Base-by-base conservation (phyloP, 2,329 filamentous ascomycete genomes). In the Chrysosporium queenslandicum region DNA sequence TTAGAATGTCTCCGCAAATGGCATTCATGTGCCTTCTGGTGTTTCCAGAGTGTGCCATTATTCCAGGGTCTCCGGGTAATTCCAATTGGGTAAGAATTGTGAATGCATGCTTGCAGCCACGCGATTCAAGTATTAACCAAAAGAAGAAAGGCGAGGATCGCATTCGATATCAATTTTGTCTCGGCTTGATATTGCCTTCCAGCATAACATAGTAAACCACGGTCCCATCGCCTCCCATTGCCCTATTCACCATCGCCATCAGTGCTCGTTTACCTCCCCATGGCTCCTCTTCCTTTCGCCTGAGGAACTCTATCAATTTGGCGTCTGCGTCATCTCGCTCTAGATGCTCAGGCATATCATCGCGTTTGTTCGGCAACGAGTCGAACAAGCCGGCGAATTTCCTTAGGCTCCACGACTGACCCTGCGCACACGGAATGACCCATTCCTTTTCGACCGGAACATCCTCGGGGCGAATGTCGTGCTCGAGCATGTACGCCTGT, bases 201-300 rank as follows among this genome's bases (percentile, higher is more conserved):
- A 82, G 78, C 46, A 82, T 72, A 56, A 83, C 74, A 62, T 84
- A 84, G 63, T 83, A 84, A 34, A 81, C 78, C 27, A 83, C 72
- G 1, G 81, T 83, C 39, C 80, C 80, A 62, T 83, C 80, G 6
- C 72, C 72, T 29, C 71, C 72, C 61, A 67, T 66, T 2, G 64
- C 64, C 54, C 66, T 64, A 60, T 81, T 74, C 48, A 79, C 68
- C 58, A 80, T 80, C 4, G 77, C 78, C 50, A 83, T 63, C 25
- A 84, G 58, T 12, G 81, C 62, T 46, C 80, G 68, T 67, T 82
- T 82, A 29, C 67, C 64, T 52, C 71, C 71, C 65, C 70, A 71
- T 58, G 72, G 66, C 43, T 66, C 60, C 48, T 62, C 54, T 37
- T 58, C 56, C 37, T 60, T 63, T 48, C 60, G 61, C 21, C 60